Evolutionary conservation across 768 basidiomycete species (phyloP).

Genomic region (Pleurotus djamor): DNA sequence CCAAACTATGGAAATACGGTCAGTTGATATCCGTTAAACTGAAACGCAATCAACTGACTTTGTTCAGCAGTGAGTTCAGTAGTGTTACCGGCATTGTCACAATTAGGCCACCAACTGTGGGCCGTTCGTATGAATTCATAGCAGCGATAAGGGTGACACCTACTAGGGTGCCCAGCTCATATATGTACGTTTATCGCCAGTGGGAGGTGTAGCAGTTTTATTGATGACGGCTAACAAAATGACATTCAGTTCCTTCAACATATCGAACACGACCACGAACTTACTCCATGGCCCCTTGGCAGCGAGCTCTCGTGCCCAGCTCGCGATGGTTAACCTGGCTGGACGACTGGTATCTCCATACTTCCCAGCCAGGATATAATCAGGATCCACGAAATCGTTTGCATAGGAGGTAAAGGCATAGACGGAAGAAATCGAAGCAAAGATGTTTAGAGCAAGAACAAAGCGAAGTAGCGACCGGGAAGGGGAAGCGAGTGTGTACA

Average conservation of each 20-base stretch:
- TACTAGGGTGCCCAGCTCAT: constrained; percentile 75
- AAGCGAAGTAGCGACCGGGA: constrained; percentile 18
- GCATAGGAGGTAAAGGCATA: constrained; percentile 39
- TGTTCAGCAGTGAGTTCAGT: constrained; percentile 52
- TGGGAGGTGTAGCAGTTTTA: constrained; percentile 45
- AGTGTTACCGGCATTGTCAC: constrained; percentile 53
- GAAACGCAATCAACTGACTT: constrained; percentile 27
- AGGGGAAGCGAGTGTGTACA: neutral
- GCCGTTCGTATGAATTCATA: neutral
- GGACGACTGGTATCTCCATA: constrained; percentile 38
- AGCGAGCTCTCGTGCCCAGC: constrained; percentile 44
- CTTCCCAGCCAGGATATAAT: constrained; percentile 38
- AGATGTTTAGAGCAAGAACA: constrained; percentile 20
- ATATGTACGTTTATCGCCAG: constrained; percentile 58
- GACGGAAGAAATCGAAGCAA: constrained; percentile 14
- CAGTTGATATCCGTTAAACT: neutral
- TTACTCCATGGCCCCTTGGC: constrained; percentile 54
- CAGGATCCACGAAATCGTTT: constrained; percentile 56
- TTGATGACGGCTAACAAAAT: constrained; percentile 39
- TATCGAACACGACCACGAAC: constrained; percentile 13
- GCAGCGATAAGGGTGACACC: constrained; percentile 15
- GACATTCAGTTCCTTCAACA: neutral
- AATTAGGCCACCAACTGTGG: constrained; percentile 62
- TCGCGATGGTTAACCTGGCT: constrained; percentile 43
- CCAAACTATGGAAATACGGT: constrained; percentile 40